phyloP scores from a whole-genome alignment of 2,329 filamentous ascomycete genomes.

The Hymenoscyphus salicellus region DNA sequence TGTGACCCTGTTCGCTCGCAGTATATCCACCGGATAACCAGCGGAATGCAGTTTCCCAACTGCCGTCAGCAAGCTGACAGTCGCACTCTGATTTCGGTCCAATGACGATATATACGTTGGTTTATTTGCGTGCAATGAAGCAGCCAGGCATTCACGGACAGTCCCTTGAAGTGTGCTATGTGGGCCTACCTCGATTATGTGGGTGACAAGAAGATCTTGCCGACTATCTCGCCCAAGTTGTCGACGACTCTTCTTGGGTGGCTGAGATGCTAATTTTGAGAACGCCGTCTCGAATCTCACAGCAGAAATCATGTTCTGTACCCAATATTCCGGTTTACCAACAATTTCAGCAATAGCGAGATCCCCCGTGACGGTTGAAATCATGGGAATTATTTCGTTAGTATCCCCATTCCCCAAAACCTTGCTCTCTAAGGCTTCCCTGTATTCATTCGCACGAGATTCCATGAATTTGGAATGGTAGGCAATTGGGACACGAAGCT shows the following conservation, averaged over 20 bases:
- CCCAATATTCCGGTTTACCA: constrained; percentile 42
- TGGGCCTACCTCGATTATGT: constrained; percentile 18
- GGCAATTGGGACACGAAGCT: constrained; percentile 24
- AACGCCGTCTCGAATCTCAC: constrained; percentile 39
- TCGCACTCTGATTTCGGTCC: neutral
- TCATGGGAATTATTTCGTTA: constrained; percentile 38
- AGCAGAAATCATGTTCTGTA: constrained; percentile 42
- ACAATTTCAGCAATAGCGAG: constrained; percentile 17
- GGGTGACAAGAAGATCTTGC: too few relatives aligned
- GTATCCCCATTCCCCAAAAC: too few relatives aligned
- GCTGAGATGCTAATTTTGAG: neutral
- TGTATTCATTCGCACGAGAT: constrained; percentile 26
- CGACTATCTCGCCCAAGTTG: neutral
- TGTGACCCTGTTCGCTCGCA: neutral
- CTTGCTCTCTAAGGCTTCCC: neutral
- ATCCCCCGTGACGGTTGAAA: constrained; percentile 42
- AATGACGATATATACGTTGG: neutral
- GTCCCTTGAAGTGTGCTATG: constrained; percentile 16
- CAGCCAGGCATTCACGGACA: neutral
- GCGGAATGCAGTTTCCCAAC: neutral
- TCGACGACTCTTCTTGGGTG: neutral
- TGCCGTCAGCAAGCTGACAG: neutral
- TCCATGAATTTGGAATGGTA: constrained; percentile 36
- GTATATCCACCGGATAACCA: neutral
- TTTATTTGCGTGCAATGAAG: neutral